Evolutionary conservation across 140 eudicot species (phyloP), one percentile per base, ranked within the genome.

Genomic region (Oenanthe javanica): DNA sequence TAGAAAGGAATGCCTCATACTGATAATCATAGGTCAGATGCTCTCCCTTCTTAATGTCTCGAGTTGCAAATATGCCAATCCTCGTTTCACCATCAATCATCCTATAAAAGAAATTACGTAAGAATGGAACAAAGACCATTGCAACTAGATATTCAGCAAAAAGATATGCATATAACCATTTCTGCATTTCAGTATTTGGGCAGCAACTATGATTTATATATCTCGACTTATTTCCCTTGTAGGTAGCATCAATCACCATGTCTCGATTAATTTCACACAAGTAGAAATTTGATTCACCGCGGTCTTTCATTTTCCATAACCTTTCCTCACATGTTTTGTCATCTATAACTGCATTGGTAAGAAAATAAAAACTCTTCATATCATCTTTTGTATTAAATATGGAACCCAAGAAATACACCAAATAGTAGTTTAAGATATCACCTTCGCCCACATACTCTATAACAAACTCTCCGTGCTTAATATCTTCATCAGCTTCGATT

Each of bases 391-490:
- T 4, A 12, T 67, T 21, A 12, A 27, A 67, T 27, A 21, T 31
- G 36, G 18, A 36, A 25, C 9, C 73, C 6, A 36, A 12, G 3
- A 31, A 27, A 27, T 4, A 25, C 73, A 67, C 46, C 21, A 25
- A 67, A 67, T 0, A 27, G 73, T 31, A 46, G 73, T 67, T 16
- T 11, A 67, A 67, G 6, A 63, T 5, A 23, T 69, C 82, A 96
- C 99, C 99, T 96, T 96, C 99, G 85, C 99, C 99, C 79, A 96
- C 99, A 83, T 96, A 96, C 84, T 96, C 99, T 25, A 96, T 96
- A 23, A 96, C 84, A 87, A 93, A 96, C 81, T 96, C 99, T 81
- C 99, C 99, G 76, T 66, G 87, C 77, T 76, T 87, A 72, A 96
- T 96, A 81, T 93, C 91, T 86, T 96, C 99, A 54, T 93, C 94